A percentile compares a stretch with the other conserved stretches of the same genome.
Evolutionary conservation across 2,329 filamentous ascomycete genomes (phyloP).

Genomic region (Xenoacremonium recifei): DNA sequence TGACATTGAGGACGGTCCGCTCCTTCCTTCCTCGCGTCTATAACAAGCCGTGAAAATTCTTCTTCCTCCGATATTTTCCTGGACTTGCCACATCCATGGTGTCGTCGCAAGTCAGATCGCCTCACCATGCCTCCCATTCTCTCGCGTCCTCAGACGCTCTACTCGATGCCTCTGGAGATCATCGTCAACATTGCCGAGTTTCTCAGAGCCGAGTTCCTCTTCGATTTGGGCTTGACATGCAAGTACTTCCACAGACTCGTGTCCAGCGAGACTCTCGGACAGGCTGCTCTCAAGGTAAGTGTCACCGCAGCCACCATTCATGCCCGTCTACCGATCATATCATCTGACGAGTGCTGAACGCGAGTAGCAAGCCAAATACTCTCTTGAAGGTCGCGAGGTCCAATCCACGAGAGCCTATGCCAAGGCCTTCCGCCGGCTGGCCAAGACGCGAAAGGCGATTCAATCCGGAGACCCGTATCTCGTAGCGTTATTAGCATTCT

Average conservation of each 20-base stretch:
- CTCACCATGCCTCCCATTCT: no score
- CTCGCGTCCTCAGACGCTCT: no score
- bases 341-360: conserved; percentile 16
- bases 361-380: conserved; percentile 17
- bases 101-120: no score
- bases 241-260: conserved; percentile 50
- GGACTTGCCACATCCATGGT: no score
- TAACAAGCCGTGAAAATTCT: no score
- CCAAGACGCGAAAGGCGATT: conserved; percentile 60
- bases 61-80: no score
- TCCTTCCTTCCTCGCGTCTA: no score
- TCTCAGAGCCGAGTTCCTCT: conserved; percentile 57
- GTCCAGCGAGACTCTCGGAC: conserved; percentile 55
- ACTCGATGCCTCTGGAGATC: conserved; percentile 70
- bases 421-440: conserved; percentile 50
- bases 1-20: no score
- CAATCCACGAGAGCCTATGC: conserved; percentile 18
- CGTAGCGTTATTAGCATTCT: conserved; percentile 57
- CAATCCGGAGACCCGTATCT: conserved; percentile 62
- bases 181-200: conserved; percentile 54
- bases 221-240: conserved; percentile 54
- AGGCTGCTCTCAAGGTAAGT: conserved; percentile 56
- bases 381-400: conserved; percentile 20
- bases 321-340: not conserved
- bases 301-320: not conserved